These are phyloP conservation scores for Lichtheimia corymbifera DNA, from an alignment of 371 early-diverging fungal species.

Conservation along the genomic window DNA sequence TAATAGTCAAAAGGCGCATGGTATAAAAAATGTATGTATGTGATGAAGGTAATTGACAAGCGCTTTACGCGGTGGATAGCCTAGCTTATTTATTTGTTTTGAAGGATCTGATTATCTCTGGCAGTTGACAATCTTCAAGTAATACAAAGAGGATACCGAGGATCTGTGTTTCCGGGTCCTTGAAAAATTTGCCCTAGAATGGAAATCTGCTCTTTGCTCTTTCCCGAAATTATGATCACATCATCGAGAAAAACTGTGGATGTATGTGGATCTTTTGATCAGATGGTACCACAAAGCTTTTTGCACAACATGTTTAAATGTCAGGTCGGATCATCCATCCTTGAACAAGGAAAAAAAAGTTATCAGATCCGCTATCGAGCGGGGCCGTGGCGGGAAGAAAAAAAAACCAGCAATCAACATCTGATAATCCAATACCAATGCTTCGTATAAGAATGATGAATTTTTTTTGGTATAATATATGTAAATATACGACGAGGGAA, in stretches of 20 bases:
- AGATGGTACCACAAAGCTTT: too few species aligned
- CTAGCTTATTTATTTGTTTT: background rate
- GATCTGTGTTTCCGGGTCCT: too few species aligned
- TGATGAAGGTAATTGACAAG: too few species aligned
- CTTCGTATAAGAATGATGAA: background rate
- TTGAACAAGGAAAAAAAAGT: background rate
- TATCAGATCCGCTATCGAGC: background rate
- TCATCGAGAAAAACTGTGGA: too few species aligned
- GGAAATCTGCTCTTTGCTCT: background rate
- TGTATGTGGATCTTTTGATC: too few species aligned
- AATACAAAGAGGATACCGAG: background rate
- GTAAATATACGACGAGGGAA: background rate
- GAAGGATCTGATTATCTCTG: background rate
- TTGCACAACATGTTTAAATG: too few species aligned
- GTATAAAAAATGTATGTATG: background rate
- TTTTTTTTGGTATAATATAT: slow-evolving; percentile 5
- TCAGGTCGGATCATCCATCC: too few species aligned
- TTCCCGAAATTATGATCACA: too few species aligned
- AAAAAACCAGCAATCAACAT: background rate
- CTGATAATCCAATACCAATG: too few species aligned
- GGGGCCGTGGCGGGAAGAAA: background rate
- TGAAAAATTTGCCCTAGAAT: too few species aligned
- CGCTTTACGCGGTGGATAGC: too few species aligned
- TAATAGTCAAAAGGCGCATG: background rate
- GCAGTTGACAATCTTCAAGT: background rate